Conservation (phyloP, 139 green algal species). For the Auxenochlorella pyrenoidosa region DNA sequence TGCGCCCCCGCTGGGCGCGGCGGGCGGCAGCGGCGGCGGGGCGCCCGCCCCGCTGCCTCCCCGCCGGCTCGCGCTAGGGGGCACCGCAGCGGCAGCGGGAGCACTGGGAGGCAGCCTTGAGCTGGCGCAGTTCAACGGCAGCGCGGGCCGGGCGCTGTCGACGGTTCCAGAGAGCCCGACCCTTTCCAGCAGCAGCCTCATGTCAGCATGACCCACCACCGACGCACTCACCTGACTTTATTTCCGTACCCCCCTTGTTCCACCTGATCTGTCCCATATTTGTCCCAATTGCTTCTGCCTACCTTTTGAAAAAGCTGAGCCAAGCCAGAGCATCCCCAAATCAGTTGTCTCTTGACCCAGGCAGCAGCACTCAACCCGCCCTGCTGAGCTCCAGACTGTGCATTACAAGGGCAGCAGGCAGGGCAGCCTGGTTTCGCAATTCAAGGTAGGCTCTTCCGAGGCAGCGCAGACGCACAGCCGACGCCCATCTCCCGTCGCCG, state of each 20-base stretch:
- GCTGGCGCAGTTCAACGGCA: background rate
- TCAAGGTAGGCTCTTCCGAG: no score
- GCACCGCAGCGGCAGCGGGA: background rate
- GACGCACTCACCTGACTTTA: no score
- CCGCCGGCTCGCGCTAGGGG: background rate
- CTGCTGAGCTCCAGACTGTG: no score
- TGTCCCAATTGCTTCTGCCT: background rate
- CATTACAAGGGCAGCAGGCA: no score
- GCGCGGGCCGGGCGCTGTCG: background rate
- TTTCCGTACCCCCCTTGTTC: background rate
- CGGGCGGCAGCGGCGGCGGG: no score
- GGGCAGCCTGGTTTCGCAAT: no score
- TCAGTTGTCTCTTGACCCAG: no score
- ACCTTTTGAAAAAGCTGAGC: no score
- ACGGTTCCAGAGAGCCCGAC: background rate
- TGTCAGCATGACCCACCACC: background rate
- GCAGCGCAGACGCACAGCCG: no score
- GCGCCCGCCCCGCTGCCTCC: background rate
- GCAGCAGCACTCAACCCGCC: no score
- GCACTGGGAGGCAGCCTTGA: background rate
- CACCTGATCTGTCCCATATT: background rate
- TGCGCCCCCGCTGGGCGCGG: background rate
- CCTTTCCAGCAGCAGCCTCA: conserved; percentile 1
- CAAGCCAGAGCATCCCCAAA: no score
- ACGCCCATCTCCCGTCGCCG: no score